Base-by-base conservation (phyloP, 768 basidiomycete genomes). In the Trichaptum fuscoviolaceum region DNA sequence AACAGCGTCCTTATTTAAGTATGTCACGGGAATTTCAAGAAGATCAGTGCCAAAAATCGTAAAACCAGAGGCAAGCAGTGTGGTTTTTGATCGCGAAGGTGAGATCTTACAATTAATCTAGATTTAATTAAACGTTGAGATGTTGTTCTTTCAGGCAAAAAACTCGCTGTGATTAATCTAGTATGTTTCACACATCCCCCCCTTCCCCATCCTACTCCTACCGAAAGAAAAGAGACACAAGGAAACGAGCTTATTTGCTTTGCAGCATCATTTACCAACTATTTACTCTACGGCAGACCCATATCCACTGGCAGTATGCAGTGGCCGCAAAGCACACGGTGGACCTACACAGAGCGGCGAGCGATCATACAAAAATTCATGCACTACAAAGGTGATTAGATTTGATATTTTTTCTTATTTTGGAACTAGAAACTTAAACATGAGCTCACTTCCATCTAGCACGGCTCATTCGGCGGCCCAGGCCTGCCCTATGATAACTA, bases 261-360 rank as follows among this genome's bases (percentile, higher is more conserved):
- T n/a, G n/a, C n/a, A 92, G 91, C 81, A 89, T 67, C 87, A 85
- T 74, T 77, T 81, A 59, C 91, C 92, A 0, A 89, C 90, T 0
- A 84, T 93, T 17, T 93, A 92, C 69, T 71, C 83, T 4, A 65
- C 92, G 30, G 81, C 82, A 10, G 91, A 93, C 74, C 82, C 87
- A 7, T 77, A 85, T 68, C 92, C 92, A 2, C 69, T 93, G 59
- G 92, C 91, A 0, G 79, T 86, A 1, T 87, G 89, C 72, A 90
- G 82, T 64, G 89, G 85, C 7, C 75, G 75, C 57, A 82, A 84
- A 63, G 77, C 80, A 2, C 86, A 89, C 7, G 81, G 85, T 64
- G 88, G 89, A 42, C 81, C 81, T 6, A 73, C 83, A 34, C 76
- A 81, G 42, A 34, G 76, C 7, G 79, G 79, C 36, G 77, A 85